Evolutionary conservation across 768 basidiomycete species (phyloP), one percentile per base, ranked within the genome.

Genomic region (Mycena polygramma): DNA sequence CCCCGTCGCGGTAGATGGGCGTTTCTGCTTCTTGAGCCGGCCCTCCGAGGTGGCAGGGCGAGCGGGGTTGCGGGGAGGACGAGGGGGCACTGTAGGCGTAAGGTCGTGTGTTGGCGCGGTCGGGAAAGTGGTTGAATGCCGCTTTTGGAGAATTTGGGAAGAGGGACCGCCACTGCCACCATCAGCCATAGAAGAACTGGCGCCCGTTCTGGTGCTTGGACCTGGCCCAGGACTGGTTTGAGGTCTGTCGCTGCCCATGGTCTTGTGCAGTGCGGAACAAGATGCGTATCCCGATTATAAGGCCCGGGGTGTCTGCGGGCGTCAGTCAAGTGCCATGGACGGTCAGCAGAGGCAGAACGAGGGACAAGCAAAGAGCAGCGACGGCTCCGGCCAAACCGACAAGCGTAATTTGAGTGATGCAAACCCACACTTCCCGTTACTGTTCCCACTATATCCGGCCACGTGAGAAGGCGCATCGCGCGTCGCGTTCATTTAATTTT

Each of bases 11-110:
- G 78, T 76, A 41, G 75, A 70, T 58, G 75, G 75, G 30, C 75
- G 73, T 36, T 68, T 73, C 30, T 19, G 26, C 30, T 67, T 67
- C 17, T 62, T 70, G 20, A 54, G n/a, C 59, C 71, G 75, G 19
- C 54, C 59, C 24, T 72, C 66, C n/a, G 51, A 15, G 13, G 53
- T 20, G 43, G 41, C 24, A 41, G 57, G 57, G 37, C 78, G 79
- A 30, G 80, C 79, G 35, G 81, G 81, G 67, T 81, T 82, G 30
- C 79, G 80, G 15, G 80, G 78, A 7, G 80, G 82, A 24, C 78
- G 77, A 17, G 76, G 74, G 22, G 79, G 79, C 22, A 74, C 70
- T 45, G 24, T 48, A 14, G 30, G 26, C n/a, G 63, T 11, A 36
- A 30, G 22, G 63, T 74, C 53, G 73, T 70, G 64, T 52, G 8